Percentiles rank a stretch among this genome's conserved stretches.
These are phyloP conservation scores for Pseudogymnoascus sp. DNA, from an alignment of 2,329 filamentous ascomycete species.

Conservation along the genomic window DNA sequence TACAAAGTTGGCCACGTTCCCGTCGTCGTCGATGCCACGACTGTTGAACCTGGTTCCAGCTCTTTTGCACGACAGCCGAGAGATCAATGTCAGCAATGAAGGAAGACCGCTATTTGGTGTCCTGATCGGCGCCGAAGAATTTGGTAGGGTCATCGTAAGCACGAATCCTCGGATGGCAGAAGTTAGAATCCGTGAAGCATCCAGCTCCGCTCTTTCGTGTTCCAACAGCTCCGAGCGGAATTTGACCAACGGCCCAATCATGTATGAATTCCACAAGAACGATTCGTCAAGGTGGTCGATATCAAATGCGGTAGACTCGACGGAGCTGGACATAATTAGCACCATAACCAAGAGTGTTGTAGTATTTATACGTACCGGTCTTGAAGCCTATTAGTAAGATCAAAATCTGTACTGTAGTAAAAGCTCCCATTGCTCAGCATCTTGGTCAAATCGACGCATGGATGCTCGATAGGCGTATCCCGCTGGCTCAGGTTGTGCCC, in stretches of 20 bases:
- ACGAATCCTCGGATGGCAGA: constrained; percentile 93
- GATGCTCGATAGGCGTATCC: constrained; percentile 71
- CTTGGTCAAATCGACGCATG: constrained; percentile 84
- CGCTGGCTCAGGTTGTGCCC: constrained; percentile 49
- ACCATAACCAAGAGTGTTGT: constrained; percentile 12
- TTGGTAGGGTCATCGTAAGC: constrained; percentile 74
- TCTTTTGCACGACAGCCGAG: constrained; percentile 78
- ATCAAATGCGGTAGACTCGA: constrained; percentile 71
- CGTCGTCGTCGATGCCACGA: constrained; percentile 94
- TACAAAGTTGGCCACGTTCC: constrained; percentile 97
- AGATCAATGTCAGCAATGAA: constrained; percentile 81
- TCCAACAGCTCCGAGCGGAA: constrained; percentile 76
- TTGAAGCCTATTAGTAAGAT: constrained; percentile 86
- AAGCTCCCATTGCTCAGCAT: constrained; percentile 88
- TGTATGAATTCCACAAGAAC: constrained; percentile 97
- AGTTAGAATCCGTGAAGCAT: constrained; percentile 78
- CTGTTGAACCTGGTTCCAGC: constrained; percentile 95
- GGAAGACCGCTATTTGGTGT: constrained; percentile 61
- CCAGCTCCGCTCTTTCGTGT: constrained; percentile 68
- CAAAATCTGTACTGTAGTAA: constrained; percentile 98
- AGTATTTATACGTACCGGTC: constrained; percentile 50
- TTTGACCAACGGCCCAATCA: constrained; percentile 86
- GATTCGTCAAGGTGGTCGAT: constrained; percentile 88
- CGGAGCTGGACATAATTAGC: constrained; percentile 43
- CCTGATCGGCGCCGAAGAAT: constrained; percentile 62